Evolutionary conservation across 164 flowering plant genomes (phyloP).

Genomic region (Nymphaea thermarum): DNA sequence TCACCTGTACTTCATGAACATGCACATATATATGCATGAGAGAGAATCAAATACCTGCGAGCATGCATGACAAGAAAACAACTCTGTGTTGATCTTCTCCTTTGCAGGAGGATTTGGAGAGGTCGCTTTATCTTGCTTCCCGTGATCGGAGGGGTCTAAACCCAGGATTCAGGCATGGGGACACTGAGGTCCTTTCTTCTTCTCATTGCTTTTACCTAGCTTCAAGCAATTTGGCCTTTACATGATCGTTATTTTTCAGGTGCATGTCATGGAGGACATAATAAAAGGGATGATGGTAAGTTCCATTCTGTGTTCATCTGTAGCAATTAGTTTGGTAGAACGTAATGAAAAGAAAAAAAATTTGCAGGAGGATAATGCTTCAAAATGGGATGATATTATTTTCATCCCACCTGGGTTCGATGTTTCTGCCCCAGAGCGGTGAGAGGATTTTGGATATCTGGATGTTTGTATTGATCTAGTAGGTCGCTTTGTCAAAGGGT

Average conservation of each 20-base stretch:
- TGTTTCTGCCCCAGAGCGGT: slow-evolving; percentile 25
- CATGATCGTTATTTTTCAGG: slow-evolving; percentile 23
- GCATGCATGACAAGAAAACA: neutral
- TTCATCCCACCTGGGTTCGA: slow-evolving; percentile 94
- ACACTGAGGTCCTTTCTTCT: slow-evolving; percentile 43
- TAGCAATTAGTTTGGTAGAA: neutral
- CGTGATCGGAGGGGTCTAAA: slow-evolving; percentile 36
- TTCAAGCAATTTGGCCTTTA: neutral
- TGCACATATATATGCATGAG: neutral
- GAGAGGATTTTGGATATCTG: neutral
- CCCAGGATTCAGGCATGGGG: slow-evolving; percentile 58
- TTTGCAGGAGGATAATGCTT: slow-evolving; percentile 46
- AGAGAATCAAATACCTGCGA: neutral
- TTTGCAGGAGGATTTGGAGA: slow-evolving; percentile 76
- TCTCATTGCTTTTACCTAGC: neutral
- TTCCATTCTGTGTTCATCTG: neutral
- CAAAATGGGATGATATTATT: slow-evolving; percentile 73
- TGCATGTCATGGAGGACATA: slow-evolving; percentile 71
- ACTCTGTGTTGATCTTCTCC: neutral
- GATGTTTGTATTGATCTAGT: too few relatives aligned
- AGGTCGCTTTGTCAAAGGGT: too few relatives aligned
- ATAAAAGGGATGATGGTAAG: slow-evolving; percentile 72
- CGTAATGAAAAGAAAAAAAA: neutral
- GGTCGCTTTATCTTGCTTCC: slow-evolving; percentile 58
- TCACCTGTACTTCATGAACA: neutral